These are phyloP conservation scores for Arctium lappa DNA, from an alignment of 129 eudicot species.

Conservation along the genomic window DNA sequence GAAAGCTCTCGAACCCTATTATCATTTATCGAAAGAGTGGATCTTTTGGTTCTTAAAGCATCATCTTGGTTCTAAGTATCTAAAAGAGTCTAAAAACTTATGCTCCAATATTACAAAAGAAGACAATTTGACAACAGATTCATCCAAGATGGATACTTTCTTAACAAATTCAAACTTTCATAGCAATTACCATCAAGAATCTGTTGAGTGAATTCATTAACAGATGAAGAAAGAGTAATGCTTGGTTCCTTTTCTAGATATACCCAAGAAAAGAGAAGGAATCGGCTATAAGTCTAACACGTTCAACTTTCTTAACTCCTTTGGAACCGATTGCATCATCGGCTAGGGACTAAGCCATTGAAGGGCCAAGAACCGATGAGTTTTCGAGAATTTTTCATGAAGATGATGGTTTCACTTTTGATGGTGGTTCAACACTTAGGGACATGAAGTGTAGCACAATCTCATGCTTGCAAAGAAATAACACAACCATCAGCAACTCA, in stretches of 20 bases:
- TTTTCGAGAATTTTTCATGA: too few species aligned
- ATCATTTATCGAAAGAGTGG: constrained; percentile 40
- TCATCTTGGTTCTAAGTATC: constrained; percentile 35
- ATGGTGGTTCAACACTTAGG: constrained; percentile 31
- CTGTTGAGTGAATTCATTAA: constrained; percentile 42
- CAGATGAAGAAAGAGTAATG: constrained; percentile 41
- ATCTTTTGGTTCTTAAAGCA: constrained; percentile 59
- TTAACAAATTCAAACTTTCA: constrained; percentile 49
- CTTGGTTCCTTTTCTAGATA: constrained; percentile 68
- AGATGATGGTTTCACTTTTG: too few species aligned
- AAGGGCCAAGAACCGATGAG: too few species aligned
- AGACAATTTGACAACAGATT: constrained; percentile 35
- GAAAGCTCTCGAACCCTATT: constrained; percentile 45
- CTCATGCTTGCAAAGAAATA: constrained; percentile 73
- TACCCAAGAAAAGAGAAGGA: too few species aligned
- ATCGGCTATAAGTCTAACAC: too few species aligned
- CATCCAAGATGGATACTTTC: constrained; percentile 38
- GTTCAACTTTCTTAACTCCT: too few species aligned
- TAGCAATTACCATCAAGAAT: constrained; percentile 73
- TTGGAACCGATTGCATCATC: too few species aligned
- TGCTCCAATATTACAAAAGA: constrained; percentile 66
- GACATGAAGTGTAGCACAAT: constrained; percentile 59
- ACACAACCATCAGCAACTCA: constrained; percentile 83
- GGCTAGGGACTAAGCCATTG: too few species aligned
- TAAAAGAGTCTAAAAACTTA: constrained; percentile 57